Evolutionary conservation across 371 early-diverging fungal genomes (phyloP).

Genomic region (Coemansia sp.): DNA sequence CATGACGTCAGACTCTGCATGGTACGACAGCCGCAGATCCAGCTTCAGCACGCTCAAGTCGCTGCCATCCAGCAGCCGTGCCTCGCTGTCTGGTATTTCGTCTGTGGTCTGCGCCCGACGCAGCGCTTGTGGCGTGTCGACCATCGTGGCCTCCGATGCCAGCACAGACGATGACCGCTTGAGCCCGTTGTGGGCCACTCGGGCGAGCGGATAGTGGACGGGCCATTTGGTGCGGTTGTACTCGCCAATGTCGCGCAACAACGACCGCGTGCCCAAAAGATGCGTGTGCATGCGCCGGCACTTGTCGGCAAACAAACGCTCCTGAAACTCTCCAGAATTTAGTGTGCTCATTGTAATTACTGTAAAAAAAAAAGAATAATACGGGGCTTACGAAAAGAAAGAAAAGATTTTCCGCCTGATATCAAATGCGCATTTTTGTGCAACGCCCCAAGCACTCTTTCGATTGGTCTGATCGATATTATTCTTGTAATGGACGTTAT

Average conservation of each 20-base stretch:
- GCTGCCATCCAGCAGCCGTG: conserved; percentile 27
- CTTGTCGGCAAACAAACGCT: conserved; percentile 69
- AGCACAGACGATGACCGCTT: conserved; percentile 30
- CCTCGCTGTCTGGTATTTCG: conserved; percentile 14
- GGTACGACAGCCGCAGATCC: conserved; percentile 67
- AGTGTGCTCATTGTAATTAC: background rate
- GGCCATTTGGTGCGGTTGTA: conserved; percentile 63
- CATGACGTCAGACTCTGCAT: conserved; percentile 50
- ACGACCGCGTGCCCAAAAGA: conserved; percentile 57
- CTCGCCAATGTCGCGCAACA: conserved; percentile 63
- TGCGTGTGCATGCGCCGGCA: conserved; percentile 65
- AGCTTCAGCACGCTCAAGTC: conserved; percentile 64
- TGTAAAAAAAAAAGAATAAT: background rate
- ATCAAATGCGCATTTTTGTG: too few species aligned
- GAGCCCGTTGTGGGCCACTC: conserved; percentile 20
- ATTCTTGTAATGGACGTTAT: conserved; percentile 69
- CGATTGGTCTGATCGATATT: background rate
- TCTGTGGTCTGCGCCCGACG: conserved; percentile 36
- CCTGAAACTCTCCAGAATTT: conserved; percentile 32
- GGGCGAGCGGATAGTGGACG: conserved; percentile 63
- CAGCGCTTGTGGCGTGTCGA: conserved; percentile 6
- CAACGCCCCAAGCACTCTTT: background rate
- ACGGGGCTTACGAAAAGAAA: background rate
- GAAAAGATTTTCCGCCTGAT: background rate
- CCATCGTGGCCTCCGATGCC: conserved; percentile 14